Evolutionary conservation across 176 grass and related monocot genomes (phyloP).

Genomic region (Areca catechu): DNA sequence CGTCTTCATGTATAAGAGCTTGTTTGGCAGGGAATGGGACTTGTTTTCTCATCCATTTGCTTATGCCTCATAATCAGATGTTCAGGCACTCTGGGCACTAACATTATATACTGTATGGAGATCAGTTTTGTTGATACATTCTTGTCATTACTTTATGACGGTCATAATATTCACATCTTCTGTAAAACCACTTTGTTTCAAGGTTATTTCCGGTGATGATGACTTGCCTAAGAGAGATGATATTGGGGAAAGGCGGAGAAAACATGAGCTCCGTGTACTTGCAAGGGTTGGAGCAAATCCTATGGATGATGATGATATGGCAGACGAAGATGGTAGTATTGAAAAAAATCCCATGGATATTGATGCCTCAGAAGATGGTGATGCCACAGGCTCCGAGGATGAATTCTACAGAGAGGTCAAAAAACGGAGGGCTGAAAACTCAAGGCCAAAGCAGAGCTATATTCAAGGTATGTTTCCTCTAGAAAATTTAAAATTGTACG

Average conservation of each 20-base stretch:
- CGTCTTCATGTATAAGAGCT: too few relatives aligned
- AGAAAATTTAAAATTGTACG: too few relatives aligned
- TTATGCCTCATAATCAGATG: too few relatives aligned
- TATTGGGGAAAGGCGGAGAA: slow-evolving; percentile 79
- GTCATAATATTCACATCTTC: neutral
- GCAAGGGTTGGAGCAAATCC: slow-evolving; percentile 44
- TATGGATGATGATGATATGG: slow-evolving; percentile 31
- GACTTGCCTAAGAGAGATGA: slow-evolving; percentile 91
- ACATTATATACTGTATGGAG: too few relatives aligned
- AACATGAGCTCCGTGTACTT: slow-evolving; percentile 79
- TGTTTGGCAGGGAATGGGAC: too few relatives aligned
- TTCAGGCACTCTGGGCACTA: too few relatives aligned
- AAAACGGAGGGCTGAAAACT: slow-evolving; percentile 39
- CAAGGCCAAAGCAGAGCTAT: slow-evolving; percentile 41
- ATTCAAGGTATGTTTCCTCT: slow-evolving; percentile 24
- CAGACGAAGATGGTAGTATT: slow-evolving; percentile 17
- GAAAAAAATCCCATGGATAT: slow-evolving; percentile 20
- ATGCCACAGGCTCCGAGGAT: slow-evolving; percentile 48
- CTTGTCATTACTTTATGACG: too few relatives aligned
- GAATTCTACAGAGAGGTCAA: slow-evolving; percentile 79
- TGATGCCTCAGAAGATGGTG: slow-evolving; percentile 18
- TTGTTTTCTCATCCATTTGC: too few relatives aligned
- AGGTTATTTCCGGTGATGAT: slow-evolving; percentile 86
- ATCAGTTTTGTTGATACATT: too few relatives aligned
- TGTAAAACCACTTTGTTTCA: slow-evolving; percentile 5